Base-by-base conservation (phyloP, 2,329 filamentous ascomycete species). In the Penicillium polonicum region DNA sequence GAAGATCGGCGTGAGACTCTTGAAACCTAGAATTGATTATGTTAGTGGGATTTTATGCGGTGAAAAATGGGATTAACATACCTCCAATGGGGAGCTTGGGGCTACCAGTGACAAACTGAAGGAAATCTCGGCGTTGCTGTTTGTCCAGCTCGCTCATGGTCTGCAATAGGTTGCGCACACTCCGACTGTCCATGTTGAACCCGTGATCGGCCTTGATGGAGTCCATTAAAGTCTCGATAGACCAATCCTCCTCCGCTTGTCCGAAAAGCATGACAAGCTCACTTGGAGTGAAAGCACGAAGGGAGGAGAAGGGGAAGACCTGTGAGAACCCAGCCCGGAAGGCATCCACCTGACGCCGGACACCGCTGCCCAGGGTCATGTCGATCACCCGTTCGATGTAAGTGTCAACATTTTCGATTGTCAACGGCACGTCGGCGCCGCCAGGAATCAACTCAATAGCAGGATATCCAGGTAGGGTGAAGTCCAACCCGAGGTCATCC, bases 121-220 rank as follows among this genome's bases (percentile, higher is more conserved):
- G 80, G 78, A 99, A 99, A 69, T 97, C 92, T 43, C 94, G 88
- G 59, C 92, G 89, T 72, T 95, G 85, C 44, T 86, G 76, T 2
- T 83, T 76, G 8, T 83, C 84, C 53, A 97, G 83, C 71, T 95
- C 89, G 72, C 92, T 97, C 94, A 99, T 97, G 10, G 88, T 88
- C 69, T 97, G 92, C 19, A 99, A 82, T 64, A 99, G 75, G 68
- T 99, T 97, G 68, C 88, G 91, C 48, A 99, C 92, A 70, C 90
- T 97, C 78, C 88, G 90, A 81, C 93, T 97, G 72, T 99, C 94
- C 85, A 99, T 94, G 68, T 97, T 99, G 80, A 91, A 99, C 9
- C 94, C 94, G 72, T 99, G 94, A 68, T 99, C 94, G 29, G 94
- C 94, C 79, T 99, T 99, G 79, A 99, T 93, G 0, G 93, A 97